Evolutionary conservation across 176 grass and related monocot species (phyloP).

Genomic region (Oryza nivara): DNA sequence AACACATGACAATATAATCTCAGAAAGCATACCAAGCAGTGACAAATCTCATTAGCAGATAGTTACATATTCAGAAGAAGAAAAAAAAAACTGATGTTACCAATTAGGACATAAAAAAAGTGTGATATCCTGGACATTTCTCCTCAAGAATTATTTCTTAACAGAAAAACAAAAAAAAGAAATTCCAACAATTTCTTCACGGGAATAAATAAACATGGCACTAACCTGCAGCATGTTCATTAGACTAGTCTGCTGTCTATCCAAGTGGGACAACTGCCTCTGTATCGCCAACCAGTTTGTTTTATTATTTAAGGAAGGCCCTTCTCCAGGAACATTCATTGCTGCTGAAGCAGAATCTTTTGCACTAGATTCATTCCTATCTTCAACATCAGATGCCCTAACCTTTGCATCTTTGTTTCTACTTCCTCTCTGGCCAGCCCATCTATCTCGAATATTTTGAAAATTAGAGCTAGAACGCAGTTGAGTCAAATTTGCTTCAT

Average conservation of each 20-base stretch:
- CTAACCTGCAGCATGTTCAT: slow-evolving; percentile 98
- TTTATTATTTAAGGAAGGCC: slow-evolving; percentile 75
- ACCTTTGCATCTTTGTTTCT: slow-evolving; percentile 61
- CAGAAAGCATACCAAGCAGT: neutral
- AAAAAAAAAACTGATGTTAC: neutral
- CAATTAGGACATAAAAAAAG: slow-evolving; percentile 1
- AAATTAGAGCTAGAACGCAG: slow-evolving; percentile 45
- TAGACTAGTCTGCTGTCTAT: slow-evolving; percentile 92
- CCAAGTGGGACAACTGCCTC: slow-evolving; percentile 75
- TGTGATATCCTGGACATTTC: slow-evolving; percentile 15
- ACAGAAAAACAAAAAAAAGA: slow-evolving; percentile 10
- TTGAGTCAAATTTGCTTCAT: slow-evolving; percentile 54
- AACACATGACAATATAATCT: slow-evolving; percentile 3
- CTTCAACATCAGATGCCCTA: slow-evolving; percentile 64
- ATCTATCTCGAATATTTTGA: slow-evolving; percentile 63
- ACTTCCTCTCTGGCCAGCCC: slow-evolving; percentile 69
- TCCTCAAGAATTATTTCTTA: neutral
- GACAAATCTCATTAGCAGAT: slow-evolving; percentile 22
- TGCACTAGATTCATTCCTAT: slow-evolving; percentile 53
- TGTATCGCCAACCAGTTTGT: slow-evolving; percentile 85
- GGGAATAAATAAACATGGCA: slow-evolving; percentile 31
- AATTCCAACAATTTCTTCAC: slow-evolving; percentile 5
- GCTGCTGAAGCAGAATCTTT: slow-evolving; percentile 55
- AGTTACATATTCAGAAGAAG: neutral
- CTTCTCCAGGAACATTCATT: slow-evolving; percentile 61